Conservation (phyloP, 192 early-diverging fungal genomes). For the Helicostylum pulchrum region DNA sequence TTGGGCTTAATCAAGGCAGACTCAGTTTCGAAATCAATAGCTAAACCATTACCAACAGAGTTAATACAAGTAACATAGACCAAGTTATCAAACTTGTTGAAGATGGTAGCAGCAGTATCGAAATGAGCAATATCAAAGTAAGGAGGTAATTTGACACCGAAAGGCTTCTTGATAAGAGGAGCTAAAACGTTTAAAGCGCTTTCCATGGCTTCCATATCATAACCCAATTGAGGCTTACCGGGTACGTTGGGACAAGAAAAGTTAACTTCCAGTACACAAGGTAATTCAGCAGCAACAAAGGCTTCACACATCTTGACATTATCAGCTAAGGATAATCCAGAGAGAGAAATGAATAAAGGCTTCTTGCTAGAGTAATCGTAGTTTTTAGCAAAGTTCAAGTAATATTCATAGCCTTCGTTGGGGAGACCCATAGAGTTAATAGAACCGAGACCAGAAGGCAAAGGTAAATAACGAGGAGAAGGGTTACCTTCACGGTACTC, state of each 20-base stretch:
- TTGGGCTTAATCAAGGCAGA: constrained; percentile 37
- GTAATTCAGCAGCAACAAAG: constrained; percentile 27
- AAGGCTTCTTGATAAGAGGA: constrained; percentile 33
- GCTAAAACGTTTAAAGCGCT: constrained; percentile 27
- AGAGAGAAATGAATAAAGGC: constrained; percentile 34
- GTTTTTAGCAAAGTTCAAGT: constrained; percentile 34
- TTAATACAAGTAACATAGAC: constrained; percentile 34
- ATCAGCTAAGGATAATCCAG: constrained; percentile 33
- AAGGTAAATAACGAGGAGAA: constrained; percentile 30
- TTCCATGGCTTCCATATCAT: constrained; percentile 39
- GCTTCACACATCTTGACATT: constrained; percentile 36
- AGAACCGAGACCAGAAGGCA: constrained; percentile 19
- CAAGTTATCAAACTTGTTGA: constrained; percentile 34
- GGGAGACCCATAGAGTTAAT: constrained; percentile 40
- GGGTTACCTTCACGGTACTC: constrained; percentile 35
- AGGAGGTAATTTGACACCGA: constrained; percentile 38
- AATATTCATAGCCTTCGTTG: constrained; percentile 37
- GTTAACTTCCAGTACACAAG: constrained; percentile 33
- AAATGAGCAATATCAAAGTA: constrained; percentile 43
- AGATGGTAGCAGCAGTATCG: constrained; percentile 31
- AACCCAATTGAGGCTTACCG: constrained; percentile 37
- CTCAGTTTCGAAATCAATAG: constrained; percentile 37
- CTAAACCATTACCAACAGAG: constrained; percentile 37
- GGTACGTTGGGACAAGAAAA: constrained; percentile 39
- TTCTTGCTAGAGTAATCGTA: constrained; percentile 31